Percentiles rank a stretch among this genome's conserved stretches.
These are phyloP conservation scores for Steccherinum ochraceum DNA, from an alignment of 768 basidiomycete species.

Conservation along the genomic window DNA sequence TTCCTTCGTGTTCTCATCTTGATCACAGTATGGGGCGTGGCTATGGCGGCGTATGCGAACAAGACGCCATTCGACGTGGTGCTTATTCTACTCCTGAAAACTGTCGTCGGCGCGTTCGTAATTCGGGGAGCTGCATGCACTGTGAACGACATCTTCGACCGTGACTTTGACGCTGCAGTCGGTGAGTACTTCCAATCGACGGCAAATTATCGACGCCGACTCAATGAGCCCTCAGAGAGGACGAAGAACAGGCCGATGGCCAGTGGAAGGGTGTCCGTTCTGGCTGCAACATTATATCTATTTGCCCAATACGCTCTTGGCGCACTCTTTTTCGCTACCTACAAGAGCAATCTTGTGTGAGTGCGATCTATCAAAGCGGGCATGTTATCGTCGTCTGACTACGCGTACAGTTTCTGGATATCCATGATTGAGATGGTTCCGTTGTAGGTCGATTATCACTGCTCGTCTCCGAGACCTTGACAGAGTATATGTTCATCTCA, in stretches of 20 bases:
- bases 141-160: constrained; percentile 21
- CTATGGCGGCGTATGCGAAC: too few relatives aligned
- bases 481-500: constrained; percentile 16
- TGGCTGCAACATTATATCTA: constrained; percentile 24
- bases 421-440: too few relatives aligned
- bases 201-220: background rate
- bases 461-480: too few relatives aligned
- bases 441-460: too few relatives aligned
- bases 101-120: too few relatives aligned
- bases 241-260: constrained; percentile 28
- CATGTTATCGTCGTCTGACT: background rate
- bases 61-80: too few relatives aligned
- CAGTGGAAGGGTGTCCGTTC: constrained; percentile 25
- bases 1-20: too few relatives aligned
- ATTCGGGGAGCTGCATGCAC: constrained; percentile 18
- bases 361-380: background rate
- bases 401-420: constrained; percentile 7
- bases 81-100: too few relatives aligned
- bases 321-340: constrained; percentile 10
- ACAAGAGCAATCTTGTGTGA: constrained; percentile 13
- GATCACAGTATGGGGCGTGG: too few relatives aligned
- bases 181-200: constrained; percentile 19
- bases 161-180: constrained; percentile 29
- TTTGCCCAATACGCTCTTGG: constrained; percentile 13
- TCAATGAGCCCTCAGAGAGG: constrained; percentile 21